Evolutionary conservation across 116 monocot genomes (phyloP), one percentile per base, ranked within the genome.

Genomic region (Cymodocea nodosa): DNA sequence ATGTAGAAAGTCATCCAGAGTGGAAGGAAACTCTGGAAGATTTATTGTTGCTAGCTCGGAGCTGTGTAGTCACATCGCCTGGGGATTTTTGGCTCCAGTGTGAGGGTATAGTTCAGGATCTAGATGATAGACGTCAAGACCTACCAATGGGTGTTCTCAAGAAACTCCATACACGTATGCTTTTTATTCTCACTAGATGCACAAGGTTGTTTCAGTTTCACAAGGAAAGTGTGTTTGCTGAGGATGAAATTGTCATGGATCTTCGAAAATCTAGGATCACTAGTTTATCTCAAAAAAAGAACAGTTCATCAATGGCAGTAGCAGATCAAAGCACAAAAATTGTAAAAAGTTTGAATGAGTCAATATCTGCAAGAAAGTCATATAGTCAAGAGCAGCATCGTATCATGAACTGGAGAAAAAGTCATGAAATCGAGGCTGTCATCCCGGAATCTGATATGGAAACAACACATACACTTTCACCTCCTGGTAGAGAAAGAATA

Each of bases 1-100:
- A 74, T 70, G 75, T 82, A 35, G 88, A 97, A 63, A 74, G 51
- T 17, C 91, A 97, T 78, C 88, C 97, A 19, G 91, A 97, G 34
- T 97, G 91, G 97, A 85, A 83, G 63, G 92, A 81, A 80, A 85
- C 74, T 50, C 68, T 97, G 65, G 97, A 97, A 71, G 97, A 97
- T 72, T 65, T 97, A 62, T 69, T 97, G 36, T 72, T 91, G 55
- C 75, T 91, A 68, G 91, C 91, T 52, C 70, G 85, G 39, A 83
- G 81, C 64, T 88, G 97, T 77, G 82, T 70, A 72, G 80, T 88
- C 16, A 91, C 85, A 78, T 71, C 85, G 62, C 84, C 97, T 57
- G 78, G 82, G 16, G 97, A 97, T 23, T 91, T 97, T 65, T 97
- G 97, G 97, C 80, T 97, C 39, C 91, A 97, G 64, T 97, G 97